Conservation (phyloP, 164 flowering plant species). For the Umbilicus rupestris region DNA sequence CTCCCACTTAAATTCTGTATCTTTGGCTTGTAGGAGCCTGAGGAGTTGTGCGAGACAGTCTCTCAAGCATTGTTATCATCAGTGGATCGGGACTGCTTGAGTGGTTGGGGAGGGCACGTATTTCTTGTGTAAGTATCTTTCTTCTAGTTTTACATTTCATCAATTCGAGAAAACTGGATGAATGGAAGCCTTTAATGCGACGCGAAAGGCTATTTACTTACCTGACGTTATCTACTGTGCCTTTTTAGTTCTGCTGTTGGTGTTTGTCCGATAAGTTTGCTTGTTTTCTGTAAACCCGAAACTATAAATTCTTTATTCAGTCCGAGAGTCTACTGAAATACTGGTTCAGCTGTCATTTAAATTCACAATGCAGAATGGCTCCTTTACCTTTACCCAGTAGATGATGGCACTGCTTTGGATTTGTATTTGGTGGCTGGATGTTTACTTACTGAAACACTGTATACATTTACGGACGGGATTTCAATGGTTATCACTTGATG, state of each 20-base stretch:
- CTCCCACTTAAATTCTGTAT: background rate
- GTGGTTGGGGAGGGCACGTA: slow-evolving; percentile 98
- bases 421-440: slow-evolving; percentile 1
- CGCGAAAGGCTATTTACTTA: no score
- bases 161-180: background rate
- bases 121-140: slow-evolving; percentile 63
- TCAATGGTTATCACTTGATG: no score
- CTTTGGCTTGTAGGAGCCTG: slow-evolving; percentile 52
- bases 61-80: slow-evolving; percentile 87
- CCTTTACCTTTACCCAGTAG: background rate
- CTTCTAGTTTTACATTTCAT: background rate
- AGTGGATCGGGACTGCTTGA: slow-evolving; percentile 85
- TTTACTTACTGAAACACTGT: background rate
- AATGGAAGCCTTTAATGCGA: no score
- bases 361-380: background rate
- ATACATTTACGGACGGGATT: background rate
- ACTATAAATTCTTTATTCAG: no score
- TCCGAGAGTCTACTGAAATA: no score
- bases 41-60: slow-evolving; percentile 80
- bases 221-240: no score
- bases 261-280: background rate
- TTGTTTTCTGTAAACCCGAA: background rate
- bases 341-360: background rate
- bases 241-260: no score
- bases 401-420: background rate